Conservation (phyloP, 257 asterid genomes). For the Gentiana macrophylla region DNA sequence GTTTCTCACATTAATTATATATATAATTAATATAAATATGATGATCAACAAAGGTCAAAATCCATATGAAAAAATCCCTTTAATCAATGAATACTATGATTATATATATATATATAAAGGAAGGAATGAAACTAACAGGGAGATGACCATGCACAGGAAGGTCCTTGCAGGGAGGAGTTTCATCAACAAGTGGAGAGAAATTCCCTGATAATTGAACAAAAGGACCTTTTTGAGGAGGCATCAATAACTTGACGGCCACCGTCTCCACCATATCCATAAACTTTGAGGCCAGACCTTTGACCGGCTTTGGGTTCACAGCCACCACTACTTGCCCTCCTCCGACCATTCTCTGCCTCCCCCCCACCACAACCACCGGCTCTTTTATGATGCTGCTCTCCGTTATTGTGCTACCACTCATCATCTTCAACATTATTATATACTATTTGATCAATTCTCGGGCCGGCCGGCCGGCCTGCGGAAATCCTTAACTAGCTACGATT, state of each 20-base stretch:
- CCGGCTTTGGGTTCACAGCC: slow-evolving; percentile 69
- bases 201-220: slow-evolving; percentile 74
- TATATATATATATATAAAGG: too few relatives aligned
- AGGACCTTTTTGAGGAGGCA: slow-evolving; percentile 51
- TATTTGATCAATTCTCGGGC: too few relatives aligned
- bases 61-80: too few relatives aligned
- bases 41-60: too few relatives aligned
- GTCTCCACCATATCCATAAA: slow-evolving; percentile 67
- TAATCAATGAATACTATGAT: too few relatives aligned
- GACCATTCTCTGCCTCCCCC: slow-evolving; percentile 25
- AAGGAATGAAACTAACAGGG: slow-evolving; percentile 43
- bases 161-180: slow-evolving; percentile 68
- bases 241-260: slow-evolving; percentile 42
- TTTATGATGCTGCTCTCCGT: neutral
- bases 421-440: too few relatives aligned
- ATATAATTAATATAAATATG: too few relatives aligned
- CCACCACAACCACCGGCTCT: slow-evolving; percentile 29
- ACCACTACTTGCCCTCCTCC: slow-evolving; percentile 23
- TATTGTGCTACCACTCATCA: too few relatives aligned
- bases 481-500: too few relatives aligned
- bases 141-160: slow-evolving; percentile 59
- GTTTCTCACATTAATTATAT: too few relatives aligned
- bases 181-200: slow-evolving; percentile 68
- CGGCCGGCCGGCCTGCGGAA: too few relatives aligned
- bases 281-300: slow-evolving; percentile 48